phyloP scores from a whole-genome alignment of 108 stramenopile genomes.

The Licmophora abbreviata region DNA sequence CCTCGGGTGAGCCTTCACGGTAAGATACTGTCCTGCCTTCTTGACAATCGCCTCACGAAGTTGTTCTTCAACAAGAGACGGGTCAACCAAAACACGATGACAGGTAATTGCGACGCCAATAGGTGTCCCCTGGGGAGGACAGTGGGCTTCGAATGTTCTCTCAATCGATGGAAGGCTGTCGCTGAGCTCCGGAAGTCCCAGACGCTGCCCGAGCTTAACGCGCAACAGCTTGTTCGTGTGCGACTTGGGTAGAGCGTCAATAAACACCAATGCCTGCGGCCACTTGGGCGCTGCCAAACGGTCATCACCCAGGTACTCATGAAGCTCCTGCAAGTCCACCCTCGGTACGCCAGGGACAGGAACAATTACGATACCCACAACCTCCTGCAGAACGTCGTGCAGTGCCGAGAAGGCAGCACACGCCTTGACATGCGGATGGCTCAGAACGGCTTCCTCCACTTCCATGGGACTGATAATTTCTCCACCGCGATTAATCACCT shows the following conservation, averaged over 20 bases:
- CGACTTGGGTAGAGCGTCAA: conserved; percentile 55
- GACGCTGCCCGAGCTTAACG: conserved; percentile 39
- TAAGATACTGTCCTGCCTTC: conserved; percentile 12
- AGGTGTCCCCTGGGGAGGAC: conserved; percentile 44
- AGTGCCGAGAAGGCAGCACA: conserved; percentile 31
- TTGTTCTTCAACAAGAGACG: conserved; percentile 15
- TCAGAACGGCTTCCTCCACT: conserved; percentile 54
- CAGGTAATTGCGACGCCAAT: conserved; percentile 33
- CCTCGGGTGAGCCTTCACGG: conserved; percentile 26
- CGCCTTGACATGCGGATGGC: conserved; percentile 31
- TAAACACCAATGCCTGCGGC: conserved; percentile 52
- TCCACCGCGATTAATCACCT: conserved; percentile 84
- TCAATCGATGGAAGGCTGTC: conserved; percentile 36
- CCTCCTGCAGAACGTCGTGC: conserved; percentile 53
- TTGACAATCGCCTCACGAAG: too few relatives aligned
- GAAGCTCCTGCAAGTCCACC: conserved; percentile 34
- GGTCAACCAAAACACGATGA: conserved; percentile 19
- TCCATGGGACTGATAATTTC: conserved; percentile 69
- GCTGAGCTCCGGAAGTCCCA: conserved; percentile 31
- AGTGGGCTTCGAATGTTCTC: conserved; percentile 49
- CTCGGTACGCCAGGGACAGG: conserved; percentile 15
- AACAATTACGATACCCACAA: conserved; percentile 58
- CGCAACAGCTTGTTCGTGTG: conserved; percentile 49
- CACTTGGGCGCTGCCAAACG: conserved; percentile 40
- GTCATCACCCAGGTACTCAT: conserved; percentile 37